Evolutionary conservation across 768 basidiomycete species (phyloP), one percentile per base, ranked within the genome.

Genomic region (Scleroderma bovista): DNA sequence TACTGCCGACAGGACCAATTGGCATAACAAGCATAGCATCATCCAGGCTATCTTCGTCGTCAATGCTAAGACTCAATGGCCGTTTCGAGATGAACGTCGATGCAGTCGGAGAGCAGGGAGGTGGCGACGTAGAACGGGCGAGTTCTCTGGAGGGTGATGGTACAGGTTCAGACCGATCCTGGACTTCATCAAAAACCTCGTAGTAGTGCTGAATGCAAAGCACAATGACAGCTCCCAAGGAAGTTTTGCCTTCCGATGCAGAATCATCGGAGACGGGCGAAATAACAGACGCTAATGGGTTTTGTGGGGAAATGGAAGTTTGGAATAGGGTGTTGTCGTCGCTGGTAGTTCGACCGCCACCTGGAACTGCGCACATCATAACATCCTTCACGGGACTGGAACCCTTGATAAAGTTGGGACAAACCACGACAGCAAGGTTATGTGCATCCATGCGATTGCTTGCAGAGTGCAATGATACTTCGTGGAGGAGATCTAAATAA

Each of bases 161-260:
- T 13, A 78, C 54, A 3, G 81, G 81, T 56, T 90, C 88, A 51
- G 75, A 76, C 15, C 81, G 77, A 67, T 91, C 90, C 50, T 65
- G 69, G n/a, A 85, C 67, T 57, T 92, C 90, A 61, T 91, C 89
- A 57, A 93, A 93, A 26, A 92, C 72, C 62, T 93, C 90, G 63
- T 84, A 91, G 63, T 92, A 93, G 38, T 80, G 79, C 58, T 86
- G 77, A 45, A 92, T 90, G 64, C 87, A 92, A 38, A 88, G 68
- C 60, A 83, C 83, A 64, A 91, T 72, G 37, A 92, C 70, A 53
- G 74, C 71, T 3, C 88, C 88, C 0, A 93, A 71, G 1, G 88
- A 89, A 9, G 80, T 81, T 55, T 70, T 71, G 31, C 76, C 77
- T 57, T 80, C 76, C 3, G 54, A 52, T 24, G 56, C 57, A 2